Evolutionary conservation across 1,139 yeast genomes (phyloP).

Genomic region (Debaryomyces nepalensis): DNA sequence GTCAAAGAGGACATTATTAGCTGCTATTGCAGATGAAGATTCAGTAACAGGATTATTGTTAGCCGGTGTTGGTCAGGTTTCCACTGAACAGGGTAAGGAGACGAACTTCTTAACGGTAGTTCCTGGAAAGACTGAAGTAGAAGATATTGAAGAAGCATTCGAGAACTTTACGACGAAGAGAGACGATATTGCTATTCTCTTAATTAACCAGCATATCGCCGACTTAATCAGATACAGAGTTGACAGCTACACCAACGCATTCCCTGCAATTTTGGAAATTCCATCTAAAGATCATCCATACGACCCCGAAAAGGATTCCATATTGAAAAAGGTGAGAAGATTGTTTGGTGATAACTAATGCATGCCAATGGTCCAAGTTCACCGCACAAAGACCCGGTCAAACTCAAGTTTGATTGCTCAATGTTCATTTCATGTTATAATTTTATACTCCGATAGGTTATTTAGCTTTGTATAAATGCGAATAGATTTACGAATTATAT

Average conservation of each 20-base stretch:
- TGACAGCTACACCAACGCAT: slow-evolving; percentile 85
- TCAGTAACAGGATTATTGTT: slow-evolving; percentile 93
- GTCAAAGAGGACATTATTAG: slow-evolving; percentile 77
- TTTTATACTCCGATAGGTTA: slow-evolving; percentile 3
- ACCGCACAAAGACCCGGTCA: too few relatives aligned
- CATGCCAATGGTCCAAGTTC: not conserved
- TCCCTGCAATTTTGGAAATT: slow-evolving; percentile 95
- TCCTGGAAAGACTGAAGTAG: slow-evolving; percentile 77
- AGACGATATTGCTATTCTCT: slow-evolving; percentile 88
- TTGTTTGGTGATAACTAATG: slow-evolving; percentile 73
- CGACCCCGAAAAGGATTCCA: slow-evolving; percentile 97
- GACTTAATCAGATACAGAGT: slow-evolving; percentile 83
- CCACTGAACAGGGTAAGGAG: slow-evolving; percentile 64
- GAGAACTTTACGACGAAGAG: slow-evolving; percentile 74
- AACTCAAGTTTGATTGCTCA: slow-evolving; percentile 8
- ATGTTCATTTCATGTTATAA: slow-evolving; percentile 13
- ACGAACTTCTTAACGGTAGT: slow-evolving; percentile 83
- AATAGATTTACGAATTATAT: not conserved
- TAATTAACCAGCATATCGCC: slow-evolving; percentile 94
- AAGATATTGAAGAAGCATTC: slow-evolving; percentile 76
- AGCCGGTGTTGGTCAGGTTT: slow-evolving; percentile 94
- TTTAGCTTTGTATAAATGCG: slow-evolving; percentile 8
- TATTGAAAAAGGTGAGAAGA: slow-evolving; percentile 90
- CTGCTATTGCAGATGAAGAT: slow-evolving; percentile 97
- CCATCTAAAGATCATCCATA: slow-evolving; percentile 99